These are phyloP conservation scores for Spathaspora jeffriesii DNA, from an alignment of 1,139 yeast species.

Conservation along the genomic window DNA sequence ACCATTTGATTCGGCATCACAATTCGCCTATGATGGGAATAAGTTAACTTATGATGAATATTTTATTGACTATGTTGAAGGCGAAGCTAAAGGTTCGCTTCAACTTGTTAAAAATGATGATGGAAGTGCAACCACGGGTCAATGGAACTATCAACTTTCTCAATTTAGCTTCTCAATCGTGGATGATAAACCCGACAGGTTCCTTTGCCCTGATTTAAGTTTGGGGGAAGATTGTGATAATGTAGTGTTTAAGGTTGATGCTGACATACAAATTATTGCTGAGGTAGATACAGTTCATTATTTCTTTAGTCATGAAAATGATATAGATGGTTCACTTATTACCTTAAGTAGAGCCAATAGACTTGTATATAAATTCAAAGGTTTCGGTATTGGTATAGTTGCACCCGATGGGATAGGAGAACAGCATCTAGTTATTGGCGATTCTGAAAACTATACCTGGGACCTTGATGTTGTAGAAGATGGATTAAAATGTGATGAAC, in stretches of 20 bases:
- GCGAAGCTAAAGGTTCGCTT: neutral
- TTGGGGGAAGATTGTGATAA: too few species aligned
- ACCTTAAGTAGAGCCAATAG: neutral
- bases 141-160: neutral
- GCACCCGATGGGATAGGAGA: neutral
- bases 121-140: neutral
- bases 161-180: neutral
- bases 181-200: neutral
- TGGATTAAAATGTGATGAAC: neutral
- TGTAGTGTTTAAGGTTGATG: neutral
- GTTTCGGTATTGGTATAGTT: neutral
- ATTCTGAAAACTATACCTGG: neutral
- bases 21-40: neutral
- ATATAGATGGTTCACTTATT: neutral
- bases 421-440: neutral
- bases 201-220: too few species aligned
- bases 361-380: neutral
- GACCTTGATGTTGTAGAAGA: neutral
- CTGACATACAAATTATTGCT: neutral
- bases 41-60: neutral
- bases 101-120: neutral
- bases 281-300: neutral
- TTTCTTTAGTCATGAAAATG: neutral
- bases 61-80: neutral
- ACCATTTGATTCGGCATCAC: neutral